Conservation (phyloP, 2,329 filamentous ascomycete genomes). For the Pyrenochaeta sp. region DNA sequence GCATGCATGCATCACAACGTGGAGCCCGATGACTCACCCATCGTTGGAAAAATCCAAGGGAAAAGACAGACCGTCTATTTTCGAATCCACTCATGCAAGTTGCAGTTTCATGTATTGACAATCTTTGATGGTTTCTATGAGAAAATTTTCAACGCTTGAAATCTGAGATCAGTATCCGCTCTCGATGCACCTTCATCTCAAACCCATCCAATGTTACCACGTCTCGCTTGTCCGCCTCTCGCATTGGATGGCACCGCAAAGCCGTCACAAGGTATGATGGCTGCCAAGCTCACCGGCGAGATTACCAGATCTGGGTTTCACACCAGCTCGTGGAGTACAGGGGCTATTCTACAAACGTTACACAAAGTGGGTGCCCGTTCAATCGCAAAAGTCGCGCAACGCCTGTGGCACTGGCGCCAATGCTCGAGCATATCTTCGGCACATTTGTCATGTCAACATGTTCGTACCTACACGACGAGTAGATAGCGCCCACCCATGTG, state of each 20-base stretch:
- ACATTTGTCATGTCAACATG: conserved; percentile 14
- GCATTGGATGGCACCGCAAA: conserved; percentile 15
- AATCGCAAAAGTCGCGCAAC: conserved; percentile 38
- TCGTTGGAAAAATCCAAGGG: conserved; percentile 15
- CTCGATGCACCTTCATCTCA: conserved; percentile 25
- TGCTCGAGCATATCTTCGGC: conserved; percentile 17
- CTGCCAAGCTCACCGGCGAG: conserved; percentile 13
- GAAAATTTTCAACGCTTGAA: background rate
- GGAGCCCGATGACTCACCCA: conserved; percentile 44
- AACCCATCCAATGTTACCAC: conserved; percentile 28
- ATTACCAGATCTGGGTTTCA: conserved; percentile 6
- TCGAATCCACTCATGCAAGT: conserved; percentile 9
- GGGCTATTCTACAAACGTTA: conserved; percentile 12
- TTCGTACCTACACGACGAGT: background rate
- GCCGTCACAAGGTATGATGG: conserved; percentile 28
- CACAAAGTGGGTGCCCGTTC: conserved; percentile 15
- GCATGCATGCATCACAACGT: conserved; percentile 47
- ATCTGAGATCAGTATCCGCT: conserved; percentile 8
- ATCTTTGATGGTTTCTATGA: no score
- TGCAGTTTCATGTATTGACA: conserved; percentile 20
- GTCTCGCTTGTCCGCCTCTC: conserved; percentile 14
- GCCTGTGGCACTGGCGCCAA: conserved; percentile 13
- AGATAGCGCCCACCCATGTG: background rate
- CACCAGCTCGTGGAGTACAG: conserved; percentile 2
- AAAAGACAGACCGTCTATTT: conserved; percentile 6